Base-by-base conservation (phyloP, 768 basidiomycete genomes). In the Hydnum rufescens region DNA sequence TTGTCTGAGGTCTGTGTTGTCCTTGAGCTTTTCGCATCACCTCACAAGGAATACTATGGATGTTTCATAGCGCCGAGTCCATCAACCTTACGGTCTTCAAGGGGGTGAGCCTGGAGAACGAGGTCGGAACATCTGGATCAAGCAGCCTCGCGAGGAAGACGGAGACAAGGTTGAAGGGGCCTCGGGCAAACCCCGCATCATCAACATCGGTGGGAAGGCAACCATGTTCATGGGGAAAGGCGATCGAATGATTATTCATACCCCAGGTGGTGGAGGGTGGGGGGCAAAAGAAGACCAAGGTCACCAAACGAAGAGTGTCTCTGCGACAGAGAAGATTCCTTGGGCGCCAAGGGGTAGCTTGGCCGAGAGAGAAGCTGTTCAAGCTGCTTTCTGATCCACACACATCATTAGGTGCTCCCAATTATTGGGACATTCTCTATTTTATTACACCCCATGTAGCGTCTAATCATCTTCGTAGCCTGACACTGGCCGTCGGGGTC, bases 251-350 rank as follows among this genome's bases (percentile, higher is more conserved):
- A 58, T 80, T 54, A 77, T 93, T 48, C 78, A 89, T 66, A 92
- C 90, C 0, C 90, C 90, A 0, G 90, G 90, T 0, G 90, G 81
- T 5, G 90, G 90, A 4, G 90, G 78, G 2, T 93, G 83, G 83
- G 89, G 89, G 1, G 31, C 48, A 4, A 53, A 58, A 4, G 60
- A 63, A 0, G 58, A 51, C 8, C 54, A 58, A 42, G 52, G 47
- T 44, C 54, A 57, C 55, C 54, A 57, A 46, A 50, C 52, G 30
- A 53, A 57, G 53, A 47, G 51, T 28, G 58, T 57, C 50, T 51
- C 26, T 6, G 57, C 54, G 19, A n/a, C n/a, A n/a, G 51, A 32
- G 16, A 49, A 52, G 36, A 57, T 46, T 22, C 31, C 54, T n/a
- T 64, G 61, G 62, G 61, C 61, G 49, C 44, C 61, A 6, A 59